Base-by-base conservation (phyloP, 2,329 filamentous ascomycete genomes). In the Penicillium sp. region DNA sequence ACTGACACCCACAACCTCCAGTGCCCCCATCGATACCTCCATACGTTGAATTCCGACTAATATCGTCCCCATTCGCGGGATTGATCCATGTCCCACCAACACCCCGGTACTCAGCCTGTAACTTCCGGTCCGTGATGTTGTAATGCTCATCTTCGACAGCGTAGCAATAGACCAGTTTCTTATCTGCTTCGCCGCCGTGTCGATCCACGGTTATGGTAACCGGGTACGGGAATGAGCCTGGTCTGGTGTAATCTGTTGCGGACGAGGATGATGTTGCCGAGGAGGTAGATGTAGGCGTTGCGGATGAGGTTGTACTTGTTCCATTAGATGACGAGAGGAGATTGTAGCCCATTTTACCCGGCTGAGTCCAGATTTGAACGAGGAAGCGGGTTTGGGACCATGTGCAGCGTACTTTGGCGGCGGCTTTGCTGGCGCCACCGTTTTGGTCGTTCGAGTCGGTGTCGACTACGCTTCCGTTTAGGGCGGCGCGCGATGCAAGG, bases 81-180 rank as follows among this genome's bases (percentile, higher is more conserved):
- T 83, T 80, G 1, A 84, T 70, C 40, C 82, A 57, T 2, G 62
- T 69, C 0, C 81, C 82, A 0, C 76, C 79, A 50, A 78, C 75
- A 0, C 59, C 72, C 8, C 82, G 71, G 48, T 80, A 67, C 63
- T 86, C 83, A n/a, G 77, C 58, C 53, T 81, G 69, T 52, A 84
- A 70, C 51, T 71, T 74, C 56, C 73, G 76, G 13, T 67, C 64
- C 24, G 73, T 70, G 4, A 72, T 63, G 39, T 77, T 67, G 52
- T 83, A 75, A 38, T 73, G 72, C 5, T 75, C 73, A 13, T 75
- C 69, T 56, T 83, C 76, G 54, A 86, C 66, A 1, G 73, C 74
- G 61, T 85, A 85, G 71, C 83, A 86, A 61, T 84, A 86, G 0
- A 83, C 71, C 54, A 81, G 77, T 66, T 85, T 86, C 55, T 77